Base-by-base conservation (phyloP, 805 yeast species). In the Phaffomyces antillensis region DNA sequence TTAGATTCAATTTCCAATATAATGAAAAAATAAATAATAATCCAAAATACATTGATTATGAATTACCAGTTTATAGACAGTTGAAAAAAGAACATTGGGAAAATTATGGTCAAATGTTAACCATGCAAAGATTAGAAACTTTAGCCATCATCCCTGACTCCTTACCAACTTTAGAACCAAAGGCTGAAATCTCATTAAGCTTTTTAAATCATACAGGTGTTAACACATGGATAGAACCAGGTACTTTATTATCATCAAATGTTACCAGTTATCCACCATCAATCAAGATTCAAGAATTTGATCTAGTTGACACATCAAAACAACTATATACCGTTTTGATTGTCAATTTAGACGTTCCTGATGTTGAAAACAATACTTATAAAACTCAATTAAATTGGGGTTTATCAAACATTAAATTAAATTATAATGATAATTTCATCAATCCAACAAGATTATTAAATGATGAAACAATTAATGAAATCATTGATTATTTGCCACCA, bases 321-420 rank as follows among this genome's bases (percentile, higher is more conserved):
- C 79, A 78, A 48, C 67, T 77, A 44, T 93, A 88, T 66, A 79
- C 97, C 0, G 72, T 90, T 9, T 61, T 91, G 38, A 66, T 93
- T 40, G 93, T 93, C 25, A 90, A 91, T 62, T 96, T 97, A 16
- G 99, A 93, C 64, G 78, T 81, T 38, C 96, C 98, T 15, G 89
- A 89, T 58, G 56, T 86, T 44, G 72, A 64, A 38, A 71, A 66
- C 35, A 90, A 91, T 66, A 64, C 85, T 2, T 91, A 65, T 68
- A 72, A 71, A 44, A 86, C 95, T 3, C 75, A 79, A 4, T 69
- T 93, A 50, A 83, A 81, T 53, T 90, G 86, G 76, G 96, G 87
- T 3, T 71, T 90, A 48, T 63, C 76, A 42, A 83, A 91, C 61
- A 72, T 90, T 28, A 71, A 76, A 38, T 63, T 87, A 30, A 64